Evolutionary conservation across 163 green algal species (phyloP), one percentile per base, ranked within the genome.

Genomic region (Chloromonas sp.): DNA sequence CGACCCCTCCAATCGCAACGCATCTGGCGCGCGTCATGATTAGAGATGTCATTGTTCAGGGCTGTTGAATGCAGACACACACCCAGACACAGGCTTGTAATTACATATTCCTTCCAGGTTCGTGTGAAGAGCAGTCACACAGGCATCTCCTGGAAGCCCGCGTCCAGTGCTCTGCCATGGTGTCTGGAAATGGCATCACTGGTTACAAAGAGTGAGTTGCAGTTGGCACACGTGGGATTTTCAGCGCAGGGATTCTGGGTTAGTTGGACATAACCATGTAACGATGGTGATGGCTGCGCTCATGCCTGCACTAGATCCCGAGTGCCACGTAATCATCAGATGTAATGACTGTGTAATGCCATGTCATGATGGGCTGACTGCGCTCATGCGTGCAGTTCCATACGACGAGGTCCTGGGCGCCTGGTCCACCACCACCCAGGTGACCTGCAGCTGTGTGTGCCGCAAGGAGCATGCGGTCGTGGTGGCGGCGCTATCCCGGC

Each of bases 361-460:
- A 70, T 81, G 1, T 11, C 57, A 8, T 61, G 14, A 8, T 85
- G 70, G 2, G 57, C 0, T 1, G 59, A 80, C 76, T 5, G 60
- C 2, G 1, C 61, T 79, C 15, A 61, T n/a, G 62, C 57, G 2
- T 60, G 76, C 86, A 89, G 87, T 87, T 2, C 83, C 87, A 3
- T 85, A 87, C 60, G 87, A 89, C 3, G 87, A 87, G 70, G 70
- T 89, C 0, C 84, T 89, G 13, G 86, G 82, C 0, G 84, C 84
- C 0, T 60, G 78, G 84, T n/a, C 1, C 83, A 85, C 66, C 58
- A 81, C 82, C 15, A 85, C 8, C 82, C 8, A 70, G 60, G 13
- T 71, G 0, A 81, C 8, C 1, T 70, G 15, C 74, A 82, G 1
- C 3, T 62, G 1, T 2, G 61, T 62, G 1, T 59, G 14, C 71